These are phyloP conservation scores for Phytomonas serpens DNA, from an alignment of 208 protist species.

Conservation along the genomic window DNA sequence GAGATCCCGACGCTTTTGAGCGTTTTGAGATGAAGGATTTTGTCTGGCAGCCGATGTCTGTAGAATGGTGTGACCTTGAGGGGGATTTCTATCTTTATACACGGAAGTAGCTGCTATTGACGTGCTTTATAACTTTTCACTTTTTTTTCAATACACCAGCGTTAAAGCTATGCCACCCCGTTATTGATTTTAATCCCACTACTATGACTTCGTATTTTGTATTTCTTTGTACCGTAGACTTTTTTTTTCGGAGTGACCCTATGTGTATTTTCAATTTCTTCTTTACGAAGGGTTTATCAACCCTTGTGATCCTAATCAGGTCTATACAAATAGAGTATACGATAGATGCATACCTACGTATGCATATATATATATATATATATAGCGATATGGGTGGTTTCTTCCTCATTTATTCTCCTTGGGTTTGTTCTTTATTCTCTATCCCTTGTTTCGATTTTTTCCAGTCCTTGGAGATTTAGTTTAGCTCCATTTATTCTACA, in stretches of 20 bases:
- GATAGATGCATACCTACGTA: neutral
- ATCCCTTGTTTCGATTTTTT: neutral
- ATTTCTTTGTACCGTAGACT: slow-evolving; percentile 1
- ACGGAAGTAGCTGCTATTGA: slow-evolving; percentile 9
- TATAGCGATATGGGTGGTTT: neutral
- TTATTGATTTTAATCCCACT: neutral
- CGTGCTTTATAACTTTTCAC: neutral
- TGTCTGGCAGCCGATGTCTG: slow-evolving; percentile 50
- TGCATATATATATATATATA: neutral
- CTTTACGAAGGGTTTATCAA: neutral
- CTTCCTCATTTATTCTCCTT: slow-evolving; percentile 8
- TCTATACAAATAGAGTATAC: neutral
- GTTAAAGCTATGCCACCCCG: neutral
- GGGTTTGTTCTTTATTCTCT: slow-evolving; percentile 4
- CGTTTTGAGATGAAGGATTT: slow-evolving; percentile 70
- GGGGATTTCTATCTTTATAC: slow-evolving; percentile 60
- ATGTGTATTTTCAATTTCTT: slow-evolving; percentile 5
- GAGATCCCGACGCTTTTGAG: slow-evolving; percentile 71
- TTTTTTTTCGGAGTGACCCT: slow-evolving; percentile 12
- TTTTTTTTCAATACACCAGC: neutral
- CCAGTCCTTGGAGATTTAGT: slow-evolving; percentile 8
- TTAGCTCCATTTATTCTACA: neutral
- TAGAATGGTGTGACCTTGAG: slow-evolving; percentile 63
- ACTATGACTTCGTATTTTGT: neutral
- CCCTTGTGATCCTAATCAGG: neutral